These are phyloP conservation scores for Niveomyces coronatus DNA, from an alignment of 2,329 filamentous ascomycete species.

Conservation along the genomic window DNA sequence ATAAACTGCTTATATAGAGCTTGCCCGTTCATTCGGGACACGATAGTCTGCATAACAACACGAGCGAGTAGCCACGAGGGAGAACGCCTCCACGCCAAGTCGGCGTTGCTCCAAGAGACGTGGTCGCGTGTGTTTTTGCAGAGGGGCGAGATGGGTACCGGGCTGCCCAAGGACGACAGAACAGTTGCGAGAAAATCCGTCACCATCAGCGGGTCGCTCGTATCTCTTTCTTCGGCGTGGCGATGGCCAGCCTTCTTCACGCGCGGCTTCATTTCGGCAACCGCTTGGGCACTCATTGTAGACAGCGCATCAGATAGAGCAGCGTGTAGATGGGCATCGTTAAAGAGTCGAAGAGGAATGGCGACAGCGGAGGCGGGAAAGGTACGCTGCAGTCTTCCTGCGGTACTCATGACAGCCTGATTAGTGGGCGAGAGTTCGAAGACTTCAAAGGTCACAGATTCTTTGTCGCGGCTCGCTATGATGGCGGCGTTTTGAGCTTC, in stretches of 20 bases:
- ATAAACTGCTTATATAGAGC: conserved; percentile 42
- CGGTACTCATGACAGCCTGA: background rate
- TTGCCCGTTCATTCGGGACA: conserved; percentile 3
- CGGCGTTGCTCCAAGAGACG: background rate
- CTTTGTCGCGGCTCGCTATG: background rate
- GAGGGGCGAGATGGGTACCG: background rate
- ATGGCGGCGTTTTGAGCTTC: conserved; percentile 3
- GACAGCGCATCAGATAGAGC: background rate
- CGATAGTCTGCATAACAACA: conserved; percentile 31
- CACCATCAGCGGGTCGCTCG: background rate
- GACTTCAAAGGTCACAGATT: background rate
- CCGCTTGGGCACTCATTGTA: conserved; percentile 2
- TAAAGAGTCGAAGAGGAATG: background rate
- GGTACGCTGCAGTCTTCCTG: conserved; percentile 1
- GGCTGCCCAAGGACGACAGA: background rate
- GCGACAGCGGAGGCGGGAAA: conserved; percentile 3
- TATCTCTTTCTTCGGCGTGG: conserved; percentile 1
- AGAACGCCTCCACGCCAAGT: conserved; percentile 25
- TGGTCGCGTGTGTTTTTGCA: conserved; percentile 5
- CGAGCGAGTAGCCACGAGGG: conserved; percentile 43
- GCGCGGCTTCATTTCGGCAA: background rate
- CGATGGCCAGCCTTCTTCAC: background rate
- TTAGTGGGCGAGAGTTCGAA: conserved; percentile 2
- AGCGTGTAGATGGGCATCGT: background rate
- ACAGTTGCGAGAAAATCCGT: conserved; percentile 2